Evolutionary conservation across 2,329 filamentous ascomycete species (phyloP).

Genomic region (Penicillium freii): DNA sequence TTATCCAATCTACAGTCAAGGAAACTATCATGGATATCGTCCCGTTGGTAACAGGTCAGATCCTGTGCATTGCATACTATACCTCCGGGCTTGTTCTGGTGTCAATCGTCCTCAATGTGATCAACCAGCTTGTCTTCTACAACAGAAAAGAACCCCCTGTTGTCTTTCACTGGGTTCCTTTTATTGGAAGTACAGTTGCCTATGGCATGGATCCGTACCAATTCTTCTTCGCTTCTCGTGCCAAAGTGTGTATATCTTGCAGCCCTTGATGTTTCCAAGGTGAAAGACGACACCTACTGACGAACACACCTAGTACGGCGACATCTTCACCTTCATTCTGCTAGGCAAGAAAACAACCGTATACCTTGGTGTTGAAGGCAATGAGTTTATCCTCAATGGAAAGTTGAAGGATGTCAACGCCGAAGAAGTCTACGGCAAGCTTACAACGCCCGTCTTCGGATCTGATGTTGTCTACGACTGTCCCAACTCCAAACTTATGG

Average conservation of each 20-base stretch:
- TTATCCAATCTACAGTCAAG: neutral
- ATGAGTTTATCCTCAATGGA: constrained; percentile 90
- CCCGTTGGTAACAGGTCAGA: constrained; percentile 16
- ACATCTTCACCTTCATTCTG: constrained; percentile 86
- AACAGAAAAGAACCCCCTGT: constrained; percentile 74
- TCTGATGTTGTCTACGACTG: constrained; percentile 87
- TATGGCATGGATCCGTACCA: constrained; percentile 63
- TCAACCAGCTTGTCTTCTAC: constrained; percentile 71
- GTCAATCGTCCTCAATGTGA: constrained; percentile 70
- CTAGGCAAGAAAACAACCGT: constrained; percentile 87
- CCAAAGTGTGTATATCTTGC: constrained; percentile 58
- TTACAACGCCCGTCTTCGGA: constrained; percentile 72
- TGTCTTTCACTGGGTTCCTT: constrained; percentile 76
- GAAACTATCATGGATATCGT: constrained; percentile 16
- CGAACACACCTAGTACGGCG: constrained; percentile 63
- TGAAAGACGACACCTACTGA: constrained; percentile 14
- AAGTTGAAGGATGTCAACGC: constrained; percentile 87
- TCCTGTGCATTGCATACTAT: constrained; percentile 16
- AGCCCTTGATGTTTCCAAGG: neutral
- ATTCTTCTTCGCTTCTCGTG: constrained; percentile 72
- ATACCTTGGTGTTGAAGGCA: constrained; percentile 75
- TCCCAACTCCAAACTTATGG: constrained; percentile 88
- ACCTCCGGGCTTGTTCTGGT: constrained; percentile 46
- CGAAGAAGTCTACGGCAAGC: constrained; percentile 81
- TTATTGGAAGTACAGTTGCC: constrained; percentile 45